These are phyloP conservation scores for Escallonia rubra DNA, from an alignment of 129 eudicot species.

Conservation along the genomic window DNA sequence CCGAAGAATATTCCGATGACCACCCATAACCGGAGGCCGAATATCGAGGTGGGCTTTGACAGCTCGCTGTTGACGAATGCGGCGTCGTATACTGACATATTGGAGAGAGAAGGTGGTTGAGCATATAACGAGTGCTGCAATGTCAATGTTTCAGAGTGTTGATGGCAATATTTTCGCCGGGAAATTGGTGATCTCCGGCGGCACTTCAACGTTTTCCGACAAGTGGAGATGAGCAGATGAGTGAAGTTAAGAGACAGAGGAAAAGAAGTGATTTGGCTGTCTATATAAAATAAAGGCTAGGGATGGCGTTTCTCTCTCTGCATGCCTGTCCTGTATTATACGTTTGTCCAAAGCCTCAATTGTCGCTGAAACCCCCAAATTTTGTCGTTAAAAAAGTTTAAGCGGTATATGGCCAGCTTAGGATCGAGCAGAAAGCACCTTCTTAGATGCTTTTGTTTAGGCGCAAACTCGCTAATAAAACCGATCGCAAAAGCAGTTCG, in stretches of 20 bases:
- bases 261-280: constrained; percentile 1
- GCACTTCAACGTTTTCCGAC: constrained; percentile 9
- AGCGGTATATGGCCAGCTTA: too few relatives aligned
- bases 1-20: constrained; percentile 92
- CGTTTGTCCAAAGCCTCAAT: too few relatives aligned
- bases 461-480: too few relatives aligned
- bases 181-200: constrained; percentile 17
- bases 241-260: neutral
- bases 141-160: neutral
- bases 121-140: neutral
- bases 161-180: constrained; percentile 6
- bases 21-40: constrained; percentile 76
- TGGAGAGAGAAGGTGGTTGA: neutral
- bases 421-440: too few relatives aligned
- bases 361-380: too few relatives aligned
- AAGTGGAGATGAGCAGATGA: neutral
- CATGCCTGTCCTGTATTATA: neutral
- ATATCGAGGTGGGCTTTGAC: constrained; percentile 73
- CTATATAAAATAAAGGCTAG: too few relatives aligned
- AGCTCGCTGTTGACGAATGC: constrained; percentile 65
- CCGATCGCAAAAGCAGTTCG: too few relatives aligned
- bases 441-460: too few relatives aligned
- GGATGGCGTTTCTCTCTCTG: neutral
- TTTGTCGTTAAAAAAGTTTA: too few relatives aligned
- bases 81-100: constrained; percentile 51